Percentiles rank a stretch among this genome's conserved stretches.
phyloP scores from a whole-genome alignment of 306 rosid species.

The Prunus fruticosa region DNA sequence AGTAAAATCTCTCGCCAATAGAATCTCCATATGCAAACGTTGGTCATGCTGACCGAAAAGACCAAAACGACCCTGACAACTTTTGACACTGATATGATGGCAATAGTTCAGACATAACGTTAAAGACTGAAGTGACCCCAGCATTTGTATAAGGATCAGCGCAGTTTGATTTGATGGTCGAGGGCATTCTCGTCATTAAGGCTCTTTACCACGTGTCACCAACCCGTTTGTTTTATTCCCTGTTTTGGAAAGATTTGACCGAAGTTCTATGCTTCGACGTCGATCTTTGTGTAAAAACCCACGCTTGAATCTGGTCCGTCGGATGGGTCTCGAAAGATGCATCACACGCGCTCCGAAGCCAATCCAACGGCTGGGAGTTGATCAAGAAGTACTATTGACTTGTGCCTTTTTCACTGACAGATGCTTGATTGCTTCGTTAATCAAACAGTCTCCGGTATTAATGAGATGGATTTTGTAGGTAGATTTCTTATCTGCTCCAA shows the following conservation, averaged over 20 bases:
- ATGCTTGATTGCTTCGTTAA: constrained; percentile 5
- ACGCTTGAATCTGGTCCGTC: constrained; percentile 24
- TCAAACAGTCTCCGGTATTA: constrained; percentile 1
- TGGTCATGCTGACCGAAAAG: constrained; percentile 31
- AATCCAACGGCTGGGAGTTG: constrained; percentile 9
- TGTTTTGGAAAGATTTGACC: constrained; percentile 37
- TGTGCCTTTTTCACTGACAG: neutral
- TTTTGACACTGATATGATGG: constrained; percentile 12
- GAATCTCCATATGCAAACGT: neutral
- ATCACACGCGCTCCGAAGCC: constrained; percentile 8
- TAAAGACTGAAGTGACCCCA: constrained; percentile 16
- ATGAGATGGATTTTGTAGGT: neutral
- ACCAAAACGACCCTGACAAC: constrained; percentile 54
- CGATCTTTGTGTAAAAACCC: constrained; percentile 13
- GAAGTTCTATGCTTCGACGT: neutral
- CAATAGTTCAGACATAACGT: constrained; percentile 22
- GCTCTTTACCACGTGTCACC: neutral
- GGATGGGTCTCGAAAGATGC: constrained; percentile 15
- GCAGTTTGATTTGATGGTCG: constrained; percentile 36
- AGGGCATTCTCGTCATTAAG: constrained; percentile 33
- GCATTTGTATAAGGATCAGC: constrained; percentile 28
- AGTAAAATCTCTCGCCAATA: neutral
- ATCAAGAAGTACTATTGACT: neutral
- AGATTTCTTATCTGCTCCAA: neutral
- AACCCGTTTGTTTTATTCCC: neutral